Evolutionary conservation across 1,139 yeast genomes (phyloP), one percentile per base, ranked within the genome.

Genomic region (Magnusiomyces ingens): DNA sequence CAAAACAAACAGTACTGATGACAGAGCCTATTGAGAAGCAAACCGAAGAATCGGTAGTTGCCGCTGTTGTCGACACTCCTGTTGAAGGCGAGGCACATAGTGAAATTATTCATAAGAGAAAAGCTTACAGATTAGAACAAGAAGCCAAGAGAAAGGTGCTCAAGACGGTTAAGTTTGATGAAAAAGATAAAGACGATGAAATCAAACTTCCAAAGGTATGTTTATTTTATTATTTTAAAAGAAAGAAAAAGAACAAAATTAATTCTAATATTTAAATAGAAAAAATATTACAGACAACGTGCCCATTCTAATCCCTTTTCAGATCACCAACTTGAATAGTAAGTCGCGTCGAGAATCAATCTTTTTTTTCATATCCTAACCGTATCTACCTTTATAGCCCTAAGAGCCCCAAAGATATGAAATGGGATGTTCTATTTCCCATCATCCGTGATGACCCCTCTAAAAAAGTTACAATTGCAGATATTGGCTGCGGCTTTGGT

Each of bases 261-360:
- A 15, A 21, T 43, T 8, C 18, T 8, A 18, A n/a, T 11, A 18
- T 44, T 35, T 12, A 21, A 94, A 18, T 35, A 45, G 44, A 77
- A 86, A 70, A 94, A 94, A 70, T 93, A 79, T 68, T 94, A 93
- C 69, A 80, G 99, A 67, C 99, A 93, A 71, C 76, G 99, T 68
- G 99, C 99, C 1, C 99, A 93, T 67, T 90, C 98, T 1, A 93
- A 93, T 66, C 99, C 99, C 26, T 93, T 93, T 64, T 87, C 96
- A 18, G 99, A 93, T 69, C 99, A 93, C 69, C 81, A 84, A 63
- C 75, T 94, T 52, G 96, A 88, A 58, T 93, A 93, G 68, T 65
- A 58, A 49, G 66, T 58, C 2, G 36, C 17, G 22, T 4, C 8
- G 11, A 13, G 2, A 10, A 10, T 4, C 12, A 5, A 5, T 26